phyloP scores from a whole-genome alignment of 257 asterid genomes.

The Solanum pinnatisectum region DNA sequence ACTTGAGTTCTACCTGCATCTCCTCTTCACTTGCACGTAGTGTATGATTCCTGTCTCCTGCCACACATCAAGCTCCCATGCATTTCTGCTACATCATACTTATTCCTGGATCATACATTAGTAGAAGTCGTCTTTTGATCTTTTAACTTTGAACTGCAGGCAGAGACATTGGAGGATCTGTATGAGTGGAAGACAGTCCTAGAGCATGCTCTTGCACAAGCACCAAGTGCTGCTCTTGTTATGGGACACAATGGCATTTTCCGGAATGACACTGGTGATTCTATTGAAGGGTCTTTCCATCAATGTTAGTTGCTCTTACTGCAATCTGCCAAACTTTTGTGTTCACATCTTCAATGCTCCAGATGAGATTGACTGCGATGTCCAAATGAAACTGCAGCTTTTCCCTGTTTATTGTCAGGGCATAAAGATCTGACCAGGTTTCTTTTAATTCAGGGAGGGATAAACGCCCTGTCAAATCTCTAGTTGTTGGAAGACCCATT shows the following conservation, averaged over 20 bases:
- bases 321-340: neutral
- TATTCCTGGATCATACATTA: neutral
- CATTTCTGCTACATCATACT: neutral
- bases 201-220: conserved; percentile 87
- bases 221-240: conserved; percentile 91
- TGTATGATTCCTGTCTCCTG: neutral
- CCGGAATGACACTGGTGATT: conserved; percentile 58
- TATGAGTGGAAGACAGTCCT: conserved; percentile 93
- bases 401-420: neutral
- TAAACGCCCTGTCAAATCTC: conserved; percentile 72
- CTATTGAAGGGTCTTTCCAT: conserved; percentile 65
- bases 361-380: neutral
- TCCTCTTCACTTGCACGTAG: neutral
- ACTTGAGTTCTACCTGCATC: neutral
- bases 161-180: conserved; percentile 85
- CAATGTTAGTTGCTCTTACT: conserved; percentile 48
- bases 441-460: conserved; percentile 69
- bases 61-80: neutral
- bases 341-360: neutral
- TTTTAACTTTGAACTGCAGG: conserved; percentile 33
- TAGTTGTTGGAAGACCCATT: conserved; percentile 94
- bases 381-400: neutral
- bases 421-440: conserved; percentile 8
- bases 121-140: neutral
- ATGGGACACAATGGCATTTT: conserved; percentile 94